Evolutionary conservation across 75 land plant genomes (phyloP).

Genomic region (Selaginella moellendorffii): DNA sequence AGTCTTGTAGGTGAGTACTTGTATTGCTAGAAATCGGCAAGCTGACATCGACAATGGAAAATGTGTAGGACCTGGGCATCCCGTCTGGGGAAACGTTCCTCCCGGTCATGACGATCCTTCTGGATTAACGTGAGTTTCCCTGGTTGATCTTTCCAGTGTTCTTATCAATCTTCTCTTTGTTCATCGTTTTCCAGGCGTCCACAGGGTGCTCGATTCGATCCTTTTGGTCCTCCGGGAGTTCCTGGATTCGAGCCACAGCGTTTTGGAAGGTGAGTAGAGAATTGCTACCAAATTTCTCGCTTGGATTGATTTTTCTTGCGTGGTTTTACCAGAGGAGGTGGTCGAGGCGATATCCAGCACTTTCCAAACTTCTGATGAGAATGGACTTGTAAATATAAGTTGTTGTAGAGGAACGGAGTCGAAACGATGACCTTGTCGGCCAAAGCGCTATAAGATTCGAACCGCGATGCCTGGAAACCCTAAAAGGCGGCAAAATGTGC

Average conservation of each 20-base stretch:
- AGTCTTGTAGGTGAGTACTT: too few species aligned
- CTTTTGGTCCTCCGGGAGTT: slow-evolving; percentile 81
- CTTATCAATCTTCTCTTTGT: not conserved
- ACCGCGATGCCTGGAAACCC: too few species aligned
- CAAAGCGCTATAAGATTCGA: too few species aligned
- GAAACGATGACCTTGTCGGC: too few species aligned
- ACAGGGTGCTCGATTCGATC: slow-evolving; percentile 94
- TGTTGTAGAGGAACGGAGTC: too few species aligned
- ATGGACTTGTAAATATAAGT: too few species aligned
- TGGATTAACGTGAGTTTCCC: too few species aligned
- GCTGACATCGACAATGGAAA: too few species aligned
- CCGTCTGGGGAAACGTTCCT: not conserved
- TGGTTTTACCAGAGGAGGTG: not conserved
- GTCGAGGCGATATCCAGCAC: not conserved
- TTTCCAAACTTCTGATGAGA: not conserved
- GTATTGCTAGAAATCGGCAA: too few species aligned
- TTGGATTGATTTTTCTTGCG: not conserved
- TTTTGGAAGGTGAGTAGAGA: slow-evolving; percentile 43
- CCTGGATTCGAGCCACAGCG: slow-evolving; percentile 90
- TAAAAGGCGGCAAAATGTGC: too few species aligned
- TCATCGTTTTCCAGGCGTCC: slow-evolving; percentile 52
- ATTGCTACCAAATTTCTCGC: not conserved
- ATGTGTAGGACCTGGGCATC: not conserved
- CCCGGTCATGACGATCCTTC: not conserved
- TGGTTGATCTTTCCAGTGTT: not conserved